Conservation (phyloP, 257 asterid species). For the Capsicum rhomboideum region DNA sequence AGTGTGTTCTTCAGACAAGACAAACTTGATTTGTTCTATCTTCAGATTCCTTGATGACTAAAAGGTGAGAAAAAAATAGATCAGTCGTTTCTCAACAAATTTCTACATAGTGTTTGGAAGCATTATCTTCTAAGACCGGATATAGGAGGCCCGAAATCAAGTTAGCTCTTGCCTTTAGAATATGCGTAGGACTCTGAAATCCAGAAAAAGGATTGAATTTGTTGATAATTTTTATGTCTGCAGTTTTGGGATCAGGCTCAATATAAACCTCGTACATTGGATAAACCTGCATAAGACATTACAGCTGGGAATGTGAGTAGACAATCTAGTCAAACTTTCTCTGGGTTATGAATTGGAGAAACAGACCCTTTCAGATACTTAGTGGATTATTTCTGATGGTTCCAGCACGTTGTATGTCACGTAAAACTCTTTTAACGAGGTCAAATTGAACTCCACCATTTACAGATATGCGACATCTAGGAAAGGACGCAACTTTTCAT, state of each 20-base stretch:
- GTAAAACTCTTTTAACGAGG: conserved; percentile 89
- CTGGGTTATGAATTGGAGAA: not conserved
- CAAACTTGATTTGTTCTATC: conserved; percentile 57
- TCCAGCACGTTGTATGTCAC: conserved; percentile 97
- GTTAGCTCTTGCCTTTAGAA: conserved; percentile 56
- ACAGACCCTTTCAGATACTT: conserved; percentile 92
- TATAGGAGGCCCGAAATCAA: not conserved
- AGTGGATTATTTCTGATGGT: conserved; percentile 97
- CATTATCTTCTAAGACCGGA: not conserved
- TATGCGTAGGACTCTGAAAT: conserved; percentile 84
- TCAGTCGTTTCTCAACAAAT: not conserved
- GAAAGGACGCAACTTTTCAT: conserved; percentile 65
- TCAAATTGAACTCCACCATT: conserved; percentile 98
- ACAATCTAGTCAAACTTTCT: not conserved
- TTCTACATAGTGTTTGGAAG: not conserved
- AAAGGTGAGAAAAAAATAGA: not conserved
- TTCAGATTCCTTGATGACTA: conserved; percentile 59
- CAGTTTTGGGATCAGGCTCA: conserved; percentile 95
- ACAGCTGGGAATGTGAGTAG: not conserved
- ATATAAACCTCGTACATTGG: conserved; percentile 98
- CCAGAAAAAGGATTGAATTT: conserved; percentile 96
- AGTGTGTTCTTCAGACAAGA: conserved; percentile 51
- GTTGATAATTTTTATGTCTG: conserved; percentile 84
- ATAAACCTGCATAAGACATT: conserved; percentile 54
- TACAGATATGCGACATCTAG: conserved; percentile 94